Base-by-base conservation (phyloP, 805 yeast genomes). In the Ogataea polymorpha region DNA sequence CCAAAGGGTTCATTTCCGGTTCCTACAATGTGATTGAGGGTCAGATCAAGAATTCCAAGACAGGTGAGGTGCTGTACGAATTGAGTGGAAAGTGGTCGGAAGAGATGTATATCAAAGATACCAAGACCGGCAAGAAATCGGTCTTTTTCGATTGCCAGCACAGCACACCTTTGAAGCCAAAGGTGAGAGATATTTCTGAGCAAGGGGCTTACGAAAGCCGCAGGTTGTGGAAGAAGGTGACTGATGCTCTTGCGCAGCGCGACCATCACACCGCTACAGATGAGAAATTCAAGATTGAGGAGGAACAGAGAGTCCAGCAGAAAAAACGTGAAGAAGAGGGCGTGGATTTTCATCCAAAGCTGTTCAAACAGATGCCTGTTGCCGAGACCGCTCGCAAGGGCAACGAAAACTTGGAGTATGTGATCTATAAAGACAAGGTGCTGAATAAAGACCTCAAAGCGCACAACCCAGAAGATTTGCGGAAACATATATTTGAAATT, bases 61-160 rank as follows among this genome's bases (percentile, higher is more conserved):
- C 71, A 2, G 79, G 78, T 15, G 79, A 82, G 50, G 68, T 68
- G 2, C 61, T 82, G 25, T 88, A 69, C 57, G 85, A 79, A 51
- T 70, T 91, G 27, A 54, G 82, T 9, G 99, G 99, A 11, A 91
- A 93, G 63, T 93, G 99, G 99, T 88, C 89, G 63, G 96, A 82
- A 47, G 68, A 79, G 1, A 81, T 93, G 76, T 74, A 80, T 41
- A 76, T 89, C 35, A 82, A 78, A 56, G 71, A 79, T 48, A 48
- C 72, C 35, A 59, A 61, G 37, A 72, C 77, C 3, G 50, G 45
- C 11, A 42, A 50, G 27, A 73, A 74, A 44, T 58, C 67, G 5
- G 68, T 71, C 5, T 72, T 84, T 23, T 77, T 82, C 48, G 86
- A 85, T 54, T 80, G 93, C 4, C 53, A 53, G n/a, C 67, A 67